A percentile compares a stretch with the other conserved stretches of the same genome.
Conservation (phyloP, 208 protist genomes). For the Porcisia deanei region DNA sequence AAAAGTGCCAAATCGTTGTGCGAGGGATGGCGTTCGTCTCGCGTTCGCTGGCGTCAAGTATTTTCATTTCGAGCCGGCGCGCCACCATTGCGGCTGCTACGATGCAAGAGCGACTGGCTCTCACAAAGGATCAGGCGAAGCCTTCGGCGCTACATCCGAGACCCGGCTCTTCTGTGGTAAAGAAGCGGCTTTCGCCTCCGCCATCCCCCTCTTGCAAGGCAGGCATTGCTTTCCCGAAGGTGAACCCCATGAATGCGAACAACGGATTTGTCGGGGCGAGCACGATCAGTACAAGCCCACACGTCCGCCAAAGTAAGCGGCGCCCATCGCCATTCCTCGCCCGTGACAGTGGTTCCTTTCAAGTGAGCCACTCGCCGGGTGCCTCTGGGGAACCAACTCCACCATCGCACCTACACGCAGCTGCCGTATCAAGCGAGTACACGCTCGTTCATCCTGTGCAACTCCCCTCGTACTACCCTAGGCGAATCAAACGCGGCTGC, state of each 20-base stretch:
- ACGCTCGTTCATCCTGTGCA: background rate
- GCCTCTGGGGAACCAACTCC: background rate
- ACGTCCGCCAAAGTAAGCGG: background rate
- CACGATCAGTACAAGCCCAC: background rate
- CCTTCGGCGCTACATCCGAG: too few relatives aligned
- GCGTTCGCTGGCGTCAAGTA: constrained; percentile 39
- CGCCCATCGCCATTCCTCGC: background rate
- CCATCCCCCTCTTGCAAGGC: background rate
- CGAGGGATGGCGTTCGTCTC: constrained; percentile 33
- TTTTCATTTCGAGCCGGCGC: constrained; percentile 41
- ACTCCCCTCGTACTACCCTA: constrained; percentile 9
- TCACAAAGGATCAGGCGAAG: background rate
- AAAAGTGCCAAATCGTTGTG: constrained; percentile 32
- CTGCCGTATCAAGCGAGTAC: background rate
- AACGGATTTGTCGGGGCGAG: background rate
- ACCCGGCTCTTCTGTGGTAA: background rate
- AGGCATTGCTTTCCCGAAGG: background rate
- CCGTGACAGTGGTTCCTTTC: background rate
- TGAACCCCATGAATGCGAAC: background rate
- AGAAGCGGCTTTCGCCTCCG: background rate
- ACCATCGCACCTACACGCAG: constrained; percentile 3
- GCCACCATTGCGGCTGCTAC: constrained; percentile 28
- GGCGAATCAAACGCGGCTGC: constrained; percentile 5
- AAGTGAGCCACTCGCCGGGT: background rate
- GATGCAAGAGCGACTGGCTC: constrained; percentile 13